Evolutionary conservation across 495 filamentous ascomycete species (phyloP).

Genomic region (Hypoxylon perforatum): DNA sequence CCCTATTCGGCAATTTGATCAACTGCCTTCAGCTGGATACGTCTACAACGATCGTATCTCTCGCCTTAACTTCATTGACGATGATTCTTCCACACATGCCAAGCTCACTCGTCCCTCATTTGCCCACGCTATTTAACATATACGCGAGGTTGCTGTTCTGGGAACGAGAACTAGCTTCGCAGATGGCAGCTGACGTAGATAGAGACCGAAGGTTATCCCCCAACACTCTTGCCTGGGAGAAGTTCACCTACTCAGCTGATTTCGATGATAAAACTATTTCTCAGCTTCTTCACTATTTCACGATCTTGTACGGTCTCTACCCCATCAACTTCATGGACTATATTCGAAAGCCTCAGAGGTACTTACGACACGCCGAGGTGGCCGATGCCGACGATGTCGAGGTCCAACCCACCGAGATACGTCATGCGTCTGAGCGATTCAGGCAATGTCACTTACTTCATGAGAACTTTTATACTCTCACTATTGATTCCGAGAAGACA

Average conservation of each 20-base stretch:
- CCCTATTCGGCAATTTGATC: conserved; percentile 72
- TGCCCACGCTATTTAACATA: conserved; percentile 78
- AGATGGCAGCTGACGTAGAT: conserved; percentile 46
- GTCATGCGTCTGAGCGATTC: conserved; percentile 73
- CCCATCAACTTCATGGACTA: conserved; percentile 83
- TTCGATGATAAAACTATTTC: conserved; percentile 70
- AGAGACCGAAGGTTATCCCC: conserved; percentile 42
- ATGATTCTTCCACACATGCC: conserved; percentile 84
- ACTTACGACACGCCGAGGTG: conserved; percentile 70
- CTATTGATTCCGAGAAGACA: conserved; percentile 75
- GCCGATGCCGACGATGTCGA: conserved; percentile 74
- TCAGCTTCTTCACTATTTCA: conserved; percentile 79
- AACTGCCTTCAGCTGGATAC: conserved; percentile 77
- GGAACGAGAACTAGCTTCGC: conserved; percentile 63
- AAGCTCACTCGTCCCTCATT: conserved; percentile 67
- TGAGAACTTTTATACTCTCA: conserved; percentile 77
- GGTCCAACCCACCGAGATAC: conserved; percentile 75
- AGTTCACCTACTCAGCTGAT: conserved; percentile 64
- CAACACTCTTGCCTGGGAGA: conserved; percentile 64
- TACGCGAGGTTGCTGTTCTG: conserved; percentile 80
- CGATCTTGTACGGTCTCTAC: conserved; percentile 80
- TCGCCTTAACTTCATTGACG: conserved; percentile 73
- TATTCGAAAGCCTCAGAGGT: conserved; percentile 78
- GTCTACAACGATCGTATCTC: conserved; percentile 72
- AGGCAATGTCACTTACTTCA: conserved; percentile 74